Base-by-base conservation (phyloP, 106 monocot genomes). In the Dendrobium huoshanense region DNA sequence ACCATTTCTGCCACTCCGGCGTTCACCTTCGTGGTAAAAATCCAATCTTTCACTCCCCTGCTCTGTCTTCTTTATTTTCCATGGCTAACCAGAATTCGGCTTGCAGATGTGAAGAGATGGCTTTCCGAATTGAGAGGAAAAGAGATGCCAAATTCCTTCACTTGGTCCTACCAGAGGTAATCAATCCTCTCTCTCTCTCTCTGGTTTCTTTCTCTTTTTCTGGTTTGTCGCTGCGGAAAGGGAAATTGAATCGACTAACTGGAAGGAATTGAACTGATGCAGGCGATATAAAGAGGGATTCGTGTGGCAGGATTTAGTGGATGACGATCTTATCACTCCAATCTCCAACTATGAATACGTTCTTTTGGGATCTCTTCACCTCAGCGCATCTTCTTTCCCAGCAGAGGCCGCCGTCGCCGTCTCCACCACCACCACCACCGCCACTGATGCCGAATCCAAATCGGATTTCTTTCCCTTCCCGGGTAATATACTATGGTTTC, bases 161-260 rank as follows among this genome's bases (percentile, higher is more conserved):
- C 89, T 4, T 94, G 94, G 94, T 91, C 94, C 4, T 94, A 87
- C 79, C 91, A 94, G 49, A 91, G 94, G 94, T 89, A 29, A 22
- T 74, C 9, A 0, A 67, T 78, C 27, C 10, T 49, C 40, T 24
- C 9, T 4, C 31, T 13, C 55, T 81, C 55, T 29, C 37, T 17
- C 0, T 77, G 0, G 4, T n/a, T 9, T 51, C 54, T 20, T 2
- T 18, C 10, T 41, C 8, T 19, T 4, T 25, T 0, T 44, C 25
- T 54, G 54, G 16, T 41, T 15, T 9, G 8, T 77, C 29, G 77
- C n/a, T 15, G n/a, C 1, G 64, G 64, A 5, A 25, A 7, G 5
- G 64, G 64, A 24, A 25, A 65, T 65, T 65, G 9, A 65, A n/a
- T 24, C 9, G 25, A 9, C 64, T 31, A 41, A 19, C 11, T 25